Base-by-base conservation (phyloP, 176 grass and related monocot species). In the Tillandsia leiboldiana region DNA sequence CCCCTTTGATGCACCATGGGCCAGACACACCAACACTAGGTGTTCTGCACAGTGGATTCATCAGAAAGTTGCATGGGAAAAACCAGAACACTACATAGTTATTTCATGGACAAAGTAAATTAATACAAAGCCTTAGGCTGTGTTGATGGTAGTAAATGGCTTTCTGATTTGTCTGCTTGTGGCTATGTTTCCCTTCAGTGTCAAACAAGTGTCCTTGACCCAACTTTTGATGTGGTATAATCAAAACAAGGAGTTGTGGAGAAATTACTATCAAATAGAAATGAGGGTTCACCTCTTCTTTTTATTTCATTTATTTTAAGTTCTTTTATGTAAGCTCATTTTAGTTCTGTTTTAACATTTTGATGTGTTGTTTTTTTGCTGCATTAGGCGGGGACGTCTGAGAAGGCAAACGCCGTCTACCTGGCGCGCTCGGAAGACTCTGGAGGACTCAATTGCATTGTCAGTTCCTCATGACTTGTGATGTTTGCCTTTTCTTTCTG, bases 381-480 rank as follows among this genome's bases (percentile, higher is more conserved):
- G 14, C 17, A 27, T 20, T 63, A 91, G 89, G 63, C 75, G 50
- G 89, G 89, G 61, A 87, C 85, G 61, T 77, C 89, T 1, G 82
- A 91, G 82, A 78, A 70, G 12, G 73, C 50, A 51, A 87, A 80
- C 79, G 85, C 79, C 54, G 85, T 91, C 15, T 78, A 80, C 66
- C n/a, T 87, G 82, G 79, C 84, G 88, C 1, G 84, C 88, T 66
- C 74, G 78, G n/a, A 91, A 87, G 78, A 72, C 79, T 28, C 81
- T 87, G 0, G 50, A 56, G 48, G 84, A 87, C 3, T 79, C 76
- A 3, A 80, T 14, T 54, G 67, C 48, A 12, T 76, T 79, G 49
- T 24, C 64, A 8, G 28, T 66, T 70, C 51, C 77, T 15, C 24
- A 9, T 56, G 66, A 17, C 76, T 71, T 79, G 66, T 14, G 50